Evolutionary conservation across 495 filamentous ascomycete genomes (phyloP).

Genomic region (Hypoxylon subgilvum): DNA sequence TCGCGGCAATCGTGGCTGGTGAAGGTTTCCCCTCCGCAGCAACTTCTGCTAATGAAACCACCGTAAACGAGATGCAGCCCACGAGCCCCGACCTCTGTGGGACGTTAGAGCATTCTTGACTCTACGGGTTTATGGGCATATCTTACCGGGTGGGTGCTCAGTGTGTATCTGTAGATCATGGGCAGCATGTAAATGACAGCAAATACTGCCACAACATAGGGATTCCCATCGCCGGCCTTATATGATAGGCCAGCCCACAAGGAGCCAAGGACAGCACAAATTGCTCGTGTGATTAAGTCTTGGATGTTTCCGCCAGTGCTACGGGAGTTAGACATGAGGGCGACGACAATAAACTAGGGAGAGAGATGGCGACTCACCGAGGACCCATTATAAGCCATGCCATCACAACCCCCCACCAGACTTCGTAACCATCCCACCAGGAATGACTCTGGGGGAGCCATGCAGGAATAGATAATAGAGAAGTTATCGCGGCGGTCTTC

Average conservation of each 20-base stretch:
- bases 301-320: slow-evolving; percentile 63
- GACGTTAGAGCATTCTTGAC: slow-evolving; percentile 1
- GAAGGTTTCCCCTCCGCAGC: slow-evolving; percentile 42
- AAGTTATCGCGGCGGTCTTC: slow-evolving; percentile 59
- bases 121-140: neutral
- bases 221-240: slow-evolving; percentile 55
- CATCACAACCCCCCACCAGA: slow-evolving; percentile 64
- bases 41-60: slow-evolving; percentile 57
- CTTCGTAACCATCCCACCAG: slow-evolving; percentile 62
- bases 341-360: neutral
- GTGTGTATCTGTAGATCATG: slow-evolving; percentile 63
- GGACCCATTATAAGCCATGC: slow-evolving; percentile 67
- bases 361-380: slow-evolving; percentile 20
- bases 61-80: slow-evolving; percentile 62
- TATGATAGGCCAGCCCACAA: slow-evolving; percentile 61
- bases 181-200: slow-evolving; percentile 62
- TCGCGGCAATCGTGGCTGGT: slow-evolving; percentile 52
- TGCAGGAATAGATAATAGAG: slow-evolving; percentile 59
- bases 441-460: slow-evolving; percentile 50
- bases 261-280: slow-evolving; percentile 56
- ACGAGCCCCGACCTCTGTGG: slow-evolving; percentile 54
- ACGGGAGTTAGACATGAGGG: neutral
- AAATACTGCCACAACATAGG: slow-evolving; percentile 62
- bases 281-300: slow-evolving; percentile 56
- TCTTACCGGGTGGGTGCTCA: slow-evolving; percentile 58